Evolutionary conservation across 176 grass and related monocot genomes (phyloP).

Genomic region (Ampelocalamus luodianensis): DNA sequence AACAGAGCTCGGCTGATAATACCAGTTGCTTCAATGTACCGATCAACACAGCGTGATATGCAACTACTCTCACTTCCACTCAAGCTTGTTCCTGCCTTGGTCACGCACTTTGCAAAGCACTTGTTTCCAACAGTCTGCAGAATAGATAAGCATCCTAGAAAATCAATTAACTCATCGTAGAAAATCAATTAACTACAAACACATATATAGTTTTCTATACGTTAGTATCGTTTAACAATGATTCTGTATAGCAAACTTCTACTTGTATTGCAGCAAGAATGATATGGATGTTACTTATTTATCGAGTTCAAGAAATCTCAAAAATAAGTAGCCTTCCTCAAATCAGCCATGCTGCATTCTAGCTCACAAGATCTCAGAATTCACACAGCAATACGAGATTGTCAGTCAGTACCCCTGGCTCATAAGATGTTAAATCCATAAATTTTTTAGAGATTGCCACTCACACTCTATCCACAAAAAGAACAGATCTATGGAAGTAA

Average conservation of each 20-base stretch:
- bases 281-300: neutral
- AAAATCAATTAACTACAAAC: neutral
- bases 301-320: neutral
- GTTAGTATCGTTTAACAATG: neutral
- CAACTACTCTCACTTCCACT: conserved; percentile 87
- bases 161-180: neutral
- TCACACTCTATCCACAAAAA: neutral
- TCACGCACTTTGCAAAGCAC: conserved; percentile 93
- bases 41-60: conserved; percentile 81
- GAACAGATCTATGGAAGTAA: no score
- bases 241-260: neutral
- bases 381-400: neutral
- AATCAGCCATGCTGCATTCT: neutral
- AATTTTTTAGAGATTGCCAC: neutral
- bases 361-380: neutral
- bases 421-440: neutral
- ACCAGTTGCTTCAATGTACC: conserved; percentile 85
- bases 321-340: neutral
- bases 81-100: conserved; percentile 85
- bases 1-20: conserved; percentile 70
- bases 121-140: conserved; percentile 83
- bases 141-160: neutral
- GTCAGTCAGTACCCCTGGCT: neutral
- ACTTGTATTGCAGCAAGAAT: neutral
- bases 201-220: neutral